Conservation (phyloP, 2,329 filamentous ascomycete genomes). For the Aureobasidium sp. region DNA sequence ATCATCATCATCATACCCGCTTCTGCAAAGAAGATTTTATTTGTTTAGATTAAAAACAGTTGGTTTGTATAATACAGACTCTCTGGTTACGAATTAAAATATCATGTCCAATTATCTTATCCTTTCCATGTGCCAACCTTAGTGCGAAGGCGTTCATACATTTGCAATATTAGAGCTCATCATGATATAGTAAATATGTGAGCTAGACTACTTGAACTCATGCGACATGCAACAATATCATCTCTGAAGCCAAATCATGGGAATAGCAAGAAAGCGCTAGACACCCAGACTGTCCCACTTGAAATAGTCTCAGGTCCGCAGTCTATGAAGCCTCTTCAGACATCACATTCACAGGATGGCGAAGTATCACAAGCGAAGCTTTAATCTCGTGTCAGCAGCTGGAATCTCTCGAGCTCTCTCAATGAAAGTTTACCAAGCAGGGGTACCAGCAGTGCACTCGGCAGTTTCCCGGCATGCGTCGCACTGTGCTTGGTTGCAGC, state of each 20-base stretch:
- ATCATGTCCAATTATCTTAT: too few relatives aligned
- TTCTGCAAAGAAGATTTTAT: not conserved
- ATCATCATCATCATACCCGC: not conserved
- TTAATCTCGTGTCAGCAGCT: not conserved
- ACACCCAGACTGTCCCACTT: too few relatives aligned
- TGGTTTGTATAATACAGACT: not conserved
- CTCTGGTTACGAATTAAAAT: too few relatives aligned
- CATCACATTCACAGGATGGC: not conserved
- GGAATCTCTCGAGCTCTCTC: not conserved
- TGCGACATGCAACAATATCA: too few relatives aligned
- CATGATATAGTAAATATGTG: too few relatives aligned
- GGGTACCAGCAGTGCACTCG: not conserved
- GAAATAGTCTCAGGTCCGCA: too few relatives aligned
- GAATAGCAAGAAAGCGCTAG: too few relatives aligned
- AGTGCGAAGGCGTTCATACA: too few relatives aligned
- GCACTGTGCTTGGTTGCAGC: conserved; percentile 2
- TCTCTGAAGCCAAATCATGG: too few relatives aligned
- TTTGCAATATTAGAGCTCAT: too few relatives aligned
- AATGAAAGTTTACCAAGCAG: not conserved
- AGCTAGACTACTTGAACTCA: too few relatives aligned
- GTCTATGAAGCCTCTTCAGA: not conserved
- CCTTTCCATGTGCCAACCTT: too few relatives aligned
- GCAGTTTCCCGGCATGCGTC: not conserved
- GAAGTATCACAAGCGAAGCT: conserved; percentile 7
- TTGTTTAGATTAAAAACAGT: not conserved